Percentiles rank a stretch among this genome's conserved stretches.
Conservation (phyloP, 2,329 filamentous ascomycete genomes). For the Colletotrichum sublineola region DNA sequence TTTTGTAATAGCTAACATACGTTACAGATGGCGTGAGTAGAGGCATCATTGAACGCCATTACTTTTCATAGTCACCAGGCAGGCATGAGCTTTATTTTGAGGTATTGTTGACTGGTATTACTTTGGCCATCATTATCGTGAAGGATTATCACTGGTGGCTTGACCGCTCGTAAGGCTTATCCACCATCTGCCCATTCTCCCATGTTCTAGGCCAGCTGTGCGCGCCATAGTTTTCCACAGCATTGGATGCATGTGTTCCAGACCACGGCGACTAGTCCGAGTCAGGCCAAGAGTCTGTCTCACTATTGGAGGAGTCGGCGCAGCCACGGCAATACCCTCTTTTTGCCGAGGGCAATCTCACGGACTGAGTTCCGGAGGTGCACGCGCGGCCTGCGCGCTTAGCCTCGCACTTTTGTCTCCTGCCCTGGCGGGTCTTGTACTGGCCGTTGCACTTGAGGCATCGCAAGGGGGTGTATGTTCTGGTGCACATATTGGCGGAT, state of each 20-base stretch:
- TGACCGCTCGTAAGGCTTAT: not conserved
- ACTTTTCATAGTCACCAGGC: not conserved
- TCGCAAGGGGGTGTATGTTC: not conserved
- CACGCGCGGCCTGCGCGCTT: not conserved
- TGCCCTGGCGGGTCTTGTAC: not conserved
- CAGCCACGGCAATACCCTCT: conserved; percentile 5
- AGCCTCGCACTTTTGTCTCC: not conserved
- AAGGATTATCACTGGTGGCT: not conserved
- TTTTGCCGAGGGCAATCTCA: not conserved
- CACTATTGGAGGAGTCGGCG: not conserved
- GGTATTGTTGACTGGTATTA: not conserved
- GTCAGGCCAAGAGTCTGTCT: conserved; percentile 6
- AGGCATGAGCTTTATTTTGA: not conserved
- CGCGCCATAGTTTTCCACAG: not conserved
- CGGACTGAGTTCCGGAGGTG: not conserved
- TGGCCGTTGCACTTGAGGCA: conserved; percentile 2
- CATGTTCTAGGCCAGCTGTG: not conserved
- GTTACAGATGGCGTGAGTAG: too few species aligned
- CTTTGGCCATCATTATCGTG: not conserved
- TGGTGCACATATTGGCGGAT: conserved; percentile 2
- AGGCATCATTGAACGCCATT: not conserved
- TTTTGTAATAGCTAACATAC: not conserved
- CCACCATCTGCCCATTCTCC: not conserved
- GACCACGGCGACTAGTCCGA: not conserved
- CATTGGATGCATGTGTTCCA: too few species aligned